phyloP scores from a whole-genome alignment of 139 green algal genomes.

The Pleodorina starrii region DNA sequence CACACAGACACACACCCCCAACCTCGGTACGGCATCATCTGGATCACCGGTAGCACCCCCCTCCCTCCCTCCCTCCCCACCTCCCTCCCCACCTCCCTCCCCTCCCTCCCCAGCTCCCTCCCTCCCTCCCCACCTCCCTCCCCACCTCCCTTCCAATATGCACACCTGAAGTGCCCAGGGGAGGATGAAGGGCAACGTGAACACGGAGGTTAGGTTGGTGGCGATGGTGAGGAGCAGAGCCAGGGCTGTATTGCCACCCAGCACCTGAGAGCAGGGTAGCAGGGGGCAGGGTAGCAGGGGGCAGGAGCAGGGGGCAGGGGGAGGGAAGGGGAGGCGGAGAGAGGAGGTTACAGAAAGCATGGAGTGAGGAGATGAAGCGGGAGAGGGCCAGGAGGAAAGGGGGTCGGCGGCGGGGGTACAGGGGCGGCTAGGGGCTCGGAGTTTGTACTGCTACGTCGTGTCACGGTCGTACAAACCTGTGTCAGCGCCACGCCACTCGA shows the following conservation, averaged over 20 bases:
- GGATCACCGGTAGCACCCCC: no score
- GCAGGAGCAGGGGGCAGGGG: neutral
- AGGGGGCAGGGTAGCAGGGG: neutral
- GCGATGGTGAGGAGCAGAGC: slow-evolving; percentile 83
- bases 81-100: no score
- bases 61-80: no score
- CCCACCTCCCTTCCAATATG: neutral
- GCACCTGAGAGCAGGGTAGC: slow-evolving; percentile 50
- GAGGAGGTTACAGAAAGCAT: no score
- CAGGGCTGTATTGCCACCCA: slow-evolving; percentile 80
- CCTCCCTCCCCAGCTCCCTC: neutral
- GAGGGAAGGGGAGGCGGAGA: no score
- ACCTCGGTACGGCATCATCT: no score
- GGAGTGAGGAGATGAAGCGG: no score
- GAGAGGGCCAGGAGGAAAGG: no score
- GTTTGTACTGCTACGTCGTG: no score
- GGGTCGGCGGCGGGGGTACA: no score
- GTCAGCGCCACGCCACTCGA: slow-evolving; percentile 79
- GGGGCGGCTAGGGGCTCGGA: no score
- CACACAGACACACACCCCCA: neutral
- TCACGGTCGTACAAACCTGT: slow-evolving; percentile 46
- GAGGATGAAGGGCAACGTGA: slow-evolving; percentile 80
- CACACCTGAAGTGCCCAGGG: slow-evolving; percentile 55
- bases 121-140: neutral
- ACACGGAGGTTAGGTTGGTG: slow-evolving; percentile 81